phyloP scores from a whole-genome alignment of 305 asterid species.

The Andrographis paniculata region DNA sequence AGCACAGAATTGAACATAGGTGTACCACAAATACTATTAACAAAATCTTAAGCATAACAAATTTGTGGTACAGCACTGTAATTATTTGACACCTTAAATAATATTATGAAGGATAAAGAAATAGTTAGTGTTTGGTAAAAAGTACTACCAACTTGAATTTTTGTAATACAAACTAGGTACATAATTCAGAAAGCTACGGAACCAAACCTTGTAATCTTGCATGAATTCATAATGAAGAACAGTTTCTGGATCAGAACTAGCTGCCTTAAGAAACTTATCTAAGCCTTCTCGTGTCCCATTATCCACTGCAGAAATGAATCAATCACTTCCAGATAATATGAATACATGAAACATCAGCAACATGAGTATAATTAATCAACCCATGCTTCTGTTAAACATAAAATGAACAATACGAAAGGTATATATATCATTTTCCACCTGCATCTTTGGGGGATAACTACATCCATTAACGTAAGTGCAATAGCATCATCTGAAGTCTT shows the following conservation, averaged over 20 bases:
- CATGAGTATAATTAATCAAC: background rate
- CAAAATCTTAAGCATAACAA: too few relatives aligned
- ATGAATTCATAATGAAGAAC: conserved; percentile 97
- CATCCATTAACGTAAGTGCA: background rate
- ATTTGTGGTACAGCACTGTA: too few relatives aligned
- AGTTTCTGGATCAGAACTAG: conserved; percentile 95
- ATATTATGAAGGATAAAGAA: too few relatives aligned
- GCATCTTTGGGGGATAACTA: background rate
- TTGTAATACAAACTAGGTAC: too few relatives aligned
- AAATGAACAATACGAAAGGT: conserved; percentile 2
- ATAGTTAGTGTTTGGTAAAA: too few relatives aligned
- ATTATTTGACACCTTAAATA: too few relatives aligned
- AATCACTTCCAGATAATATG: conserved; percentile 3
- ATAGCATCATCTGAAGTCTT: too few relatives aligned
- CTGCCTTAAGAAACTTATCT: conserved; percentile 94
- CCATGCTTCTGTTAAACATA: conserved; percentile 7
- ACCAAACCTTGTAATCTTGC: conserved; percentile 95
- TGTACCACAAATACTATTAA: too few relatives aligned
- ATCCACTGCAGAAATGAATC: conserved; percentile 52
- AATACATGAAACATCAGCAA: conserved; percentile 16
- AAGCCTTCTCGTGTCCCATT: conserved; percentile 92
- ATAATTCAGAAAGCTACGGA: conserved; percentile 8
- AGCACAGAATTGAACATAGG: too few relatives aligned
- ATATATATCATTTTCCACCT: conserved; percentile 1
- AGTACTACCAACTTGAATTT: too few relatives aligned